Conservation (phyloP, 1,284 basidiomycete species). For the Fomitopsis palustris region DNA sequence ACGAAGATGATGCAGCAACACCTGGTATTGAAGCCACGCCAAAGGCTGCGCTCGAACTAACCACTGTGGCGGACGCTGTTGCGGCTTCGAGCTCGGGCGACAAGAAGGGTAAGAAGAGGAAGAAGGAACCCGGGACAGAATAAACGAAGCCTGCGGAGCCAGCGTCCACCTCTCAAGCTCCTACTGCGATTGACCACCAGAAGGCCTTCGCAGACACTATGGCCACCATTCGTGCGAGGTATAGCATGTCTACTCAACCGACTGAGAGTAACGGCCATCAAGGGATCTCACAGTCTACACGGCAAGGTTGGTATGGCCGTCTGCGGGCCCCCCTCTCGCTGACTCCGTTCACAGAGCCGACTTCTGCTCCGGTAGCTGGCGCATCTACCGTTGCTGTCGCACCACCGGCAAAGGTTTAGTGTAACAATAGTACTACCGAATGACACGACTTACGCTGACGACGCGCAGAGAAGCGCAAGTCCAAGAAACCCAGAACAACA, state of each 20-base stretch:
- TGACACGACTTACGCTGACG: too few species aligned
- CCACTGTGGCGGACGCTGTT: slow-evolving; percentile 2
- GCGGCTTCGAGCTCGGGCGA: slow-evolving; percentile 1
- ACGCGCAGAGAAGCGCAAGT: neutral
- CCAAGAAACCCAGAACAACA: neutral
- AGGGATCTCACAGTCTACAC: neutral
- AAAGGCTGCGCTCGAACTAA: neutral
- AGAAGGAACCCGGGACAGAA: slow-evolving; percentile 4
- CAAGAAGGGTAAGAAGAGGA: slow-evolving; percentile 13
- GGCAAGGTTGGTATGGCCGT: neutral
- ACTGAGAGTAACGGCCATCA: too few species aligned
- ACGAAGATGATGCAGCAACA: neutral
- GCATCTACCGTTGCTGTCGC: neutral
- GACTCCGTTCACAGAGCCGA: neutral
- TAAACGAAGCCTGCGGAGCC: neutral
- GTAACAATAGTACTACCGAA: neutral
- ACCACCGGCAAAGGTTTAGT: neutral
- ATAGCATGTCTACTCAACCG: neutral
- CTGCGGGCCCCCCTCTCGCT: neutral
- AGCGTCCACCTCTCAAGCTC: neutral
- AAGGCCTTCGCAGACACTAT: neutral
- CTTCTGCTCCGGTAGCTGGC: neutral
- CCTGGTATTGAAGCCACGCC: too few species aligned
- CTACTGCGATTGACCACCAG: neutral
- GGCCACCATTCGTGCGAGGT: neutral